Base-by-base conservation (phyloP, 1,284 basidiomycete species). In the Leccinum pseudoinsigne region DNA sequence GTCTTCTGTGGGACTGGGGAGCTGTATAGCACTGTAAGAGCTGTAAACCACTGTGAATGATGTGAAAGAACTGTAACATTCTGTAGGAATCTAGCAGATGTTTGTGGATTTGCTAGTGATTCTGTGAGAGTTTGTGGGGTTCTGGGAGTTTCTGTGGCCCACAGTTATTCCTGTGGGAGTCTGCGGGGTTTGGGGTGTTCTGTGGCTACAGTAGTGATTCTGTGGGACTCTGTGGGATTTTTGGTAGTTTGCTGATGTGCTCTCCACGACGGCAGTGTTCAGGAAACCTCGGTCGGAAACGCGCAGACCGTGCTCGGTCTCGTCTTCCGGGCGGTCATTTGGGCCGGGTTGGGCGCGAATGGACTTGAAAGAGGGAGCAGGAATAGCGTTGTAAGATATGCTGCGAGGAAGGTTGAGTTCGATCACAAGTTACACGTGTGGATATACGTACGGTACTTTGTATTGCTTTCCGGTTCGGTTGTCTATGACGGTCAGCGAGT, bases 261-360 rank as follows among this genome's bases (percentile, higher is more conserved):
- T 92, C 66, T 85, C 80, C 64, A 95, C 85, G 62, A 94, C 92
- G 40, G 94, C 92, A 2, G 94, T 95, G 69, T 95, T 95, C 78
- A 93, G 74, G 77, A 91, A 94, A 2, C 91, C 92, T 76, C 86
- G 86, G 79, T 95, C 92, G 42, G 85, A 80, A 12, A 95, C 85
- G 42, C 91, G 83, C 31, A 95, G 76, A 0, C 93, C 93, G 64
- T 86, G 89, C 76, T 87, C 84, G 0, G 88, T 88, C 79, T 95
- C 93, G 73, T 95, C 92, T 81, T 95, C 93, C 59, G 84, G 84
- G 42, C 90, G 81, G 71, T 92, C 91, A 2, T 82, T 83, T 28
- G 80, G 73, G 36, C 80, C 81, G 18, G 77, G 68, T 1, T 85
- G 77, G 1, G 91, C 89, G 47, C 83, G 82, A 67, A 94, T 86